Evolutionary conservation across 805 yeast genomes (phyloP).

Genomic region (Metschnikowia lunata): DNA sequence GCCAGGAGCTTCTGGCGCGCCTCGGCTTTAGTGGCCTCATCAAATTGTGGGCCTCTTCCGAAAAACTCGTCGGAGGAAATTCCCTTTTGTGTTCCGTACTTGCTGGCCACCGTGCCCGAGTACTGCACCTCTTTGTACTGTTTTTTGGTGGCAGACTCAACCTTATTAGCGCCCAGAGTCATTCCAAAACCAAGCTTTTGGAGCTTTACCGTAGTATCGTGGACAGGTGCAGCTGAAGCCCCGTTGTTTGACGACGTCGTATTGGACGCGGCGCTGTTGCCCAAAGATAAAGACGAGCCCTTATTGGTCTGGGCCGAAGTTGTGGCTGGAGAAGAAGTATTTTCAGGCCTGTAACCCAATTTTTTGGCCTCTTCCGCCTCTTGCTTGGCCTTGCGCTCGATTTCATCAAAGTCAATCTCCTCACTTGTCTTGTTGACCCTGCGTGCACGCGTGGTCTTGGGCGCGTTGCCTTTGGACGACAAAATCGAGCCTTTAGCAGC

Average conservation of each 20-base stretch:
- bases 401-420: constrained; percentile 54
- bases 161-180: constrained; percentile 60
- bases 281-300: constrained; percentile 9
- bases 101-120: constrained; percentile 69
- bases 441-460: constrained; percentile 55
- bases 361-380: constrained; percentile 68
- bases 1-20: constrained; percentile 77
- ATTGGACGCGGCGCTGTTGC: constrained; percentile 1
- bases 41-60: constrained; percentile 78
- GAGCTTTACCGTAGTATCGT: constrained; percentile 59
- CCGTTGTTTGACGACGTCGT: constrained; percentile 4
- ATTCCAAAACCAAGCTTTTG: constrained; percentile 90
- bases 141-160: constrained; percentile 34
- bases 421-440: constrained; percentile 44
- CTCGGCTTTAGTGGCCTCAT: constrained; percentile 70
- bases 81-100: constrained; percentile 86
- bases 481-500: constrained; percentile 29
- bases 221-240: constrained; percentile 26
- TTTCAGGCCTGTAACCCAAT: constrained; percentile 48
- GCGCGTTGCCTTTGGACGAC: constrained; percentile 50
- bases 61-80: constrained; percentile 94
- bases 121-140: constrained; percentile 56
- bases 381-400: constrained; percentile 72
- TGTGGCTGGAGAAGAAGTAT: constrained; percentile 16
- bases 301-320: constrained; percentile 2